These are phyloP conservation scores for Lagenidium sp. DNA, from an alignment of 352 stramenopile genomes.

Conservation along the genomic window DNA sequence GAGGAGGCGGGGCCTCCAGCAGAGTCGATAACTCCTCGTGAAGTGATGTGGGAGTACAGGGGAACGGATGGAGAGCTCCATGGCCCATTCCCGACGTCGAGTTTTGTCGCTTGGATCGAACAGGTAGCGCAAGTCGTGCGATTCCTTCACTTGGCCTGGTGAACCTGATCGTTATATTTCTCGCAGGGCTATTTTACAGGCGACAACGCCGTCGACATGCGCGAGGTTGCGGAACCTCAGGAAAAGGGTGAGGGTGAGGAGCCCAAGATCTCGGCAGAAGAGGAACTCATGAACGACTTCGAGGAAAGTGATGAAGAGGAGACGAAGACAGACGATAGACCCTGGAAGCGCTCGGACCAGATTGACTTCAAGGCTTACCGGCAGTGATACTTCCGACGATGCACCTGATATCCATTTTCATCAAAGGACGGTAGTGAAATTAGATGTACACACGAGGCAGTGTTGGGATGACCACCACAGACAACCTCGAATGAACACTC, in stretches of 20 bases:
- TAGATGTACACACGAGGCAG: no score
- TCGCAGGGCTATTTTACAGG: conserved; percentile 69
- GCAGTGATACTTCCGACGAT: no score
- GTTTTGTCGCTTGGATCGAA: conserved; percentile 65
- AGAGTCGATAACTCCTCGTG: no score
- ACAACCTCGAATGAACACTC: background rate
- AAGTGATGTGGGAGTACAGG: conserved; percentile 78
- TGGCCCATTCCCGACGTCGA: conserved; percentile 63
- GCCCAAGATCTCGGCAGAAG: conserved; percentile 41
- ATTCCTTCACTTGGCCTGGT: no score
- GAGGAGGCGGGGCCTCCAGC: conserved; percentile 20
- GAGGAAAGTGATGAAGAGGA: conserved; percentile 71
- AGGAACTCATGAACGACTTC: conserved; percentile 83
- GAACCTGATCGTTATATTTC: no score
- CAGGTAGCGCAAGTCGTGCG: no score
- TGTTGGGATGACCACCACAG: background rate
- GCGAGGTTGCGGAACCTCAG: conserved; percentile 10
- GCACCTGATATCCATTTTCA: conserved; percentile 10
- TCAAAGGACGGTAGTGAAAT: no score
- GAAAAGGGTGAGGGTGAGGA: conserved; percentile 20
- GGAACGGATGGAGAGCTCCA: conserved; percentile 60
- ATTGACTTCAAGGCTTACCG: conserved; percentile 70
- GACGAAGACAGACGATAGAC: no score
- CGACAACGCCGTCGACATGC: conserved; percentile 66
- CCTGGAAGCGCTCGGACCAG: conserved; percentile 63